Conservation (phyloP, 2,329 filamentous ascomycete species). For the Pseudocercospora macadamiae region DNA sequence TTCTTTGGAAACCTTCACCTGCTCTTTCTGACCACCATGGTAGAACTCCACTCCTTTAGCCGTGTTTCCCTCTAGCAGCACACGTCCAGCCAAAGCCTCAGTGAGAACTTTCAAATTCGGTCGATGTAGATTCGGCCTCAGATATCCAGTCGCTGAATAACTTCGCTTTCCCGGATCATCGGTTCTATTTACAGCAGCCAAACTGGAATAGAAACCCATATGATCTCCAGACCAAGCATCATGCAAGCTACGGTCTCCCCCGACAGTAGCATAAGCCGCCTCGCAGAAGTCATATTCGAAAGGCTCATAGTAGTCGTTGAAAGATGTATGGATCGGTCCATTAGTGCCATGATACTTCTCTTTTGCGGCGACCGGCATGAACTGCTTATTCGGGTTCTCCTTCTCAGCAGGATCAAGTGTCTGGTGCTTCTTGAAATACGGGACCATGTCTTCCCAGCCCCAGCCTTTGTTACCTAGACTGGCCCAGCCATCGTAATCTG, state of each 20-base stretch:
- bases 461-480: constrained; percentile 33
- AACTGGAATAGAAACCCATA: constrained; percentile 38
- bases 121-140: constrained; percentile 35
- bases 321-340: constrained; percentile 41
- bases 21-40: constrained; percentile 40
- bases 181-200: constrained; percentile 39
- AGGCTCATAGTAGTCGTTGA: constrained; percentile 43
- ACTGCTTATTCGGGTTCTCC: constrained; percentile 21
- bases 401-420: constrained; percentile 26
- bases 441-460: constrained; percentile 34
- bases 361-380: constrained; percentile 27
- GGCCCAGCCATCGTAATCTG: constrained; percentile 43
- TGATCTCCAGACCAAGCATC: constrained; percentile 41
- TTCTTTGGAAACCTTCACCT: constrained; percentile 45
- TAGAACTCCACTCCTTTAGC: constrained; percentile 47
- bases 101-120: constrained; percentile 38
- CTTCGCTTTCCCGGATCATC: constrained; percentile 35
- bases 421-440: constrained; percentile 36
- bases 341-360: constrained; percentile 39
- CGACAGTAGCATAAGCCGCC: constrained; percentile 39
- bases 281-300: constrained; percentile 43
- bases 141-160: constrained; percentile 39
- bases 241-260: constrained; percentile 33
- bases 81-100: constrained; percentile 34
- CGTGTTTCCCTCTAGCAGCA: constrained; percentile 34